Base-by-base conservation (phyloP, 2,329 filamentous ascomycete genomes). In the Penicillium sp. region DNA sequence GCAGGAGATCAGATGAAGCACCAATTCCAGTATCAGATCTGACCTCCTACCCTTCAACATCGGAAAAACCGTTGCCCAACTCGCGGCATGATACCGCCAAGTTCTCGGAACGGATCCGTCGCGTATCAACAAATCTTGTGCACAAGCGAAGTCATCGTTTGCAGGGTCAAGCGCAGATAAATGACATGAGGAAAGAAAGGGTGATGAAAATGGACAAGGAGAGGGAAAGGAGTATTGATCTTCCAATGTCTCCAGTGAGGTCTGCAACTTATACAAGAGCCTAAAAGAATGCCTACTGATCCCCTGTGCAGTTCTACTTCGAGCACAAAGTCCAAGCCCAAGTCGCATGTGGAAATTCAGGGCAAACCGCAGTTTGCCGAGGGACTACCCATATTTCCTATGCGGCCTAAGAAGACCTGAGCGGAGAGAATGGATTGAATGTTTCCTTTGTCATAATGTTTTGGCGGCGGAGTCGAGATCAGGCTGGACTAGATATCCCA, bases 311-410 rank as follows among this genome's bases (percentile, higher is more conserved):
- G 37, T 16, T 10, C 26, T 15, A 30, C 2, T 13, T 39, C 37
- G 6, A 34, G 26, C 3, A 33, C 27, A 22, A 27, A n/a, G n/a
- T 11, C 10, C 25, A 40, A 40, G 22, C 22, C 7, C 15, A 42
- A 44, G 13, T 34, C 37, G 10, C 36, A 37, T 16, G 30, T 44
- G 12, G 33, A 44, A 12, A 37, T 44, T 27, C 30, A 33, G 23
- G 33, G 30, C 32, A 35, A 35, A 17, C 26, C 36, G 4, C 43
- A 45, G 13, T 42, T 45, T 29, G 41, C 28, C 3, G 37, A 47
- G 15, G 33, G 26, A 8, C 32, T 47, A 15, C 35, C 40, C 22
- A 23, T 48, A 22, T 46, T 44, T 11, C 37, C 45, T 20, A 32
- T 46, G 16, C 37, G 37, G 3, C 15, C 23, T 12, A 47, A 40